Conservation (phyloP, 495 filamentous ascomycete genomes). For the Talaromyces nanjingensis region DNA sequence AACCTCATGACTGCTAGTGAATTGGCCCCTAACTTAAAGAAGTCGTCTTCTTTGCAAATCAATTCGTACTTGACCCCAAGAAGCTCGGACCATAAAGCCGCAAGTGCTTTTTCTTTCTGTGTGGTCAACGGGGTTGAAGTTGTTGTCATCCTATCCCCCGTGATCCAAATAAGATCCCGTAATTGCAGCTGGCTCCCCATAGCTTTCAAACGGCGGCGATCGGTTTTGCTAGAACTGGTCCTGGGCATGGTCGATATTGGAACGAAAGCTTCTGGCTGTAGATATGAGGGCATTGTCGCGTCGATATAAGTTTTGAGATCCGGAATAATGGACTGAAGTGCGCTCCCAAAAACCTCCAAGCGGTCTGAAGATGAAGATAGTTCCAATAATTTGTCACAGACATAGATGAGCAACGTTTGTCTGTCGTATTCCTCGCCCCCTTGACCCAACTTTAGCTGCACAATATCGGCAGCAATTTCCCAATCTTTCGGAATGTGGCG, state of each 20-base stretch:
- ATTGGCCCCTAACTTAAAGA: conserved; percentile 49
- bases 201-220: conserved; percentile 36
- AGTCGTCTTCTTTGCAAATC: conserved; percentile 39
- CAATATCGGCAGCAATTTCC: conserved; percentile 8
- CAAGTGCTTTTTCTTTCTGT: not conserved
- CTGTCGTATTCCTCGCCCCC: not conserved
- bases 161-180: conserved; percentile 34
- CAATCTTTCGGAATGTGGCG: not conserved
- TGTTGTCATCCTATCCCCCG: conserved; percentile 30
- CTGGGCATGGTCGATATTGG: not conserved
- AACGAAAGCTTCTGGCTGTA: not conserved
- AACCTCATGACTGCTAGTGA: conserved; percentile 22
- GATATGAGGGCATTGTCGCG: not conserved
- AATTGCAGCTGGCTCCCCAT: conserved; percentile 25
- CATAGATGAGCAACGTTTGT: not conserved
- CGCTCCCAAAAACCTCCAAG: too few relatives aligned
- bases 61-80: conserved; percentile 22
- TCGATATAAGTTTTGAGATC: too few relatives aligned
- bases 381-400: not conserved
- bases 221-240: conserved; percentile 46
- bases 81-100: conserved; percentile 29
- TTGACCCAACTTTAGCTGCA: not conserved
- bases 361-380: not conserved
- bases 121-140: not conserved
- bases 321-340: too few relatives aligned